Conservation (phyloP, 2,329 filamentous ascomycete species). For the Seiridium cupressi region DNA sequence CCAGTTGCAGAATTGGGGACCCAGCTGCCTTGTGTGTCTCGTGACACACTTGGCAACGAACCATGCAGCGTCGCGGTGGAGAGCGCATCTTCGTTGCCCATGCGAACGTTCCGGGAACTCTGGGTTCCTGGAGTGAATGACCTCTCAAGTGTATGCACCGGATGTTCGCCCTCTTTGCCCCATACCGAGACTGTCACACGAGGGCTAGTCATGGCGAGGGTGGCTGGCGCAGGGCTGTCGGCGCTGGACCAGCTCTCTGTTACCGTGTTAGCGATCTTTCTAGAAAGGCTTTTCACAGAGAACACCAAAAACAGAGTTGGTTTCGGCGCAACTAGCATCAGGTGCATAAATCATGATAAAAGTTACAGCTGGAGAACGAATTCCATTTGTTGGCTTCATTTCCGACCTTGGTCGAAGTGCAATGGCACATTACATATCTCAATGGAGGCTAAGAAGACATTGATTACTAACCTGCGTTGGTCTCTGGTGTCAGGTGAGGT, state of each 20-base stretch:
- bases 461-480: conserved; percentile 29
- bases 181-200: conserved; percentile 56
- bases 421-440: too few relatives aligned
- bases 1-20: conserved; percentile 35
- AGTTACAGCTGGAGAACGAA: too few relatives aligned
- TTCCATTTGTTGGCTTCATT: too few relatives aligned
- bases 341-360: too few relatives aligned
- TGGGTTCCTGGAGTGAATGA: conserved; percentile 32
- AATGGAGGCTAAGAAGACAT: not conserved
- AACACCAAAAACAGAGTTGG: not conserved
- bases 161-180: conserved; percentile 38
- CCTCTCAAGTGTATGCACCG: conserved; percentile 38
- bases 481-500: conserved; percentile 48
- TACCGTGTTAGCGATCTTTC: not conserved
- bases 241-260: conserved; percentile 48
- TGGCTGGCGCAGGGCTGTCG: conserved; percentile 39
- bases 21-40: conserved; percentile 43
- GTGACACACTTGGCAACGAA: conserved; percentile 21
- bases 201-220: conserved; percentile 48
- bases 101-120: conserved; percentile 32
- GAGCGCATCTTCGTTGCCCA: conserved; percentile 37
- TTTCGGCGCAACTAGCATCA: not conserved
- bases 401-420: too few relatives aligned
- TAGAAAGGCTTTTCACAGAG: not conserved
- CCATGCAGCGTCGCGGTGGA: conserved; percentile 19